Base-by-base conservation (phyloP, 2,329 filamentous ascomycete genomes). In the Alternaria metachromatica region DNA sequence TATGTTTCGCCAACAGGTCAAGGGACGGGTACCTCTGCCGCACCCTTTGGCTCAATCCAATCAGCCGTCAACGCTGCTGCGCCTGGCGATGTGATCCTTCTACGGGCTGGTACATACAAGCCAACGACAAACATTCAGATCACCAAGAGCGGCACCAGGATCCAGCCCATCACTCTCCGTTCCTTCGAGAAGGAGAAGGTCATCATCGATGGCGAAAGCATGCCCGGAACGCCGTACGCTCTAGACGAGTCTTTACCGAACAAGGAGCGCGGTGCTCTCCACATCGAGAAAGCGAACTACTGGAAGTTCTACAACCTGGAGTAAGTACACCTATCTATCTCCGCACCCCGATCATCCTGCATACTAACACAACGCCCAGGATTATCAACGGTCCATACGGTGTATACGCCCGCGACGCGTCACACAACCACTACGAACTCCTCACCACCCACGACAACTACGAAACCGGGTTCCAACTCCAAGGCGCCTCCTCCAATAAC, bases 71-170 rank as follows among this genome's bases (percentile, higher is more conserved):
- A 84, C 65, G 79, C 75, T 18, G 84, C 84, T n/a, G 78, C 74
- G 5, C 81, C 84, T 23, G 84, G 84, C 9, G 83, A 84, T 59
- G 81, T 76, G 4, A 83, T 85, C 25, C 81, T 81, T 44, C 74
- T 85, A 2, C 81, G 82, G 6, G 81, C 74, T 4, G 82, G 82
- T 25, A 84, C 81, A 2, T 85, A 85, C 73, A 74, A 76, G 58
- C 82, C 82, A 0, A 82, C 80, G 0, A 79, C 78, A 37, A 85
- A 85, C 68, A 83, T 86, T 43, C 82, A 85, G 66, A 80, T 85
- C 70, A 81, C 73, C 12, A 70, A 72, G 51, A 66, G 61, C 18
- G 66, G 66, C 23, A 57, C 61, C 2, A 60, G 58, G 82, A 82
- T 59, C 81, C 79, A 62, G 13, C 62, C 62, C 11, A 67, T 63